Percentiles rank a stretch among this genome's conserved stretches.
Evolutionary conservation across 202 grass and related monocot genomes (phyloP).

Genomic region (Elaeis oleifera): DNA sequence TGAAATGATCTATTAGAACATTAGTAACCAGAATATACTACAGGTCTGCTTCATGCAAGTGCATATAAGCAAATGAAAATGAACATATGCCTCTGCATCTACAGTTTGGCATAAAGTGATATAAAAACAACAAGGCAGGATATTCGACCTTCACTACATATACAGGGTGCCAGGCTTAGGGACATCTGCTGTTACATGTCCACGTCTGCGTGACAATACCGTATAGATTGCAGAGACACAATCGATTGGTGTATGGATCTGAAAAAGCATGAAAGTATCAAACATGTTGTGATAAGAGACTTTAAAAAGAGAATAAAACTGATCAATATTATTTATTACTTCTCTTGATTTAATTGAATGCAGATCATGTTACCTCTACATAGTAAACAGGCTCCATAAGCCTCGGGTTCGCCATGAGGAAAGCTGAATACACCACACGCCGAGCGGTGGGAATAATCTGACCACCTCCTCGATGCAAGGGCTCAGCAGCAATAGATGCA

Average conservation of each 20-base stretch:
- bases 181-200: conserved; percentile 92
- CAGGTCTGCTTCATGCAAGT: no score
- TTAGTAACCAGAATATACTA: neutral
- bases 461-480: conserved; percentile 90
- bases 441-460: conserved; percentile 97
- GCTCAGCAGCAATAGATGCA: conserved; percentile 81
- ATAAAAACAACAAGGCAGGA: neutral
- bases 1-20: neutral
- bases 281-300: neutral
- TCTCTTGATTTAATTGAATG: neutral
- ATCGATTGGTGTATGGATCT: conserved; percentile 99
- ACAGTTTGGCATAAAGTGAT: neutral
- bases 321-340: no score
- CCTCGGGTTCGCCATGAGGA: conserved; percentile 90
- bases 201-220: conserved; percentile 74
- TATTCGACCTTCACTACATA: conserved; percentile 75
- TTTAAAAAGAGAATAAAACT: neutral
- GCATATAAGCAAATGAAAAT: no score
- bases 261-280: conserved; percentile 13
- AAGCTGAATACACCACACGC: conserved; percentile 93
- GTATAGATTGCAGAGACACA: conserved; percentile 97
- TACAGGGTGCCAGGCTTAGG: conserved; percentile 87
- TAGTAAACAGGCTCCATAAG: conserved; percentile 99
- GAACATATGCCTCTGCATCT: no score
- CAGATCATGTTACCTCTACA: conserved; percentile 54